Base-by-base conservation (phyloP, 345 rosid species). In the Gossypium sturtianum region DNA sequence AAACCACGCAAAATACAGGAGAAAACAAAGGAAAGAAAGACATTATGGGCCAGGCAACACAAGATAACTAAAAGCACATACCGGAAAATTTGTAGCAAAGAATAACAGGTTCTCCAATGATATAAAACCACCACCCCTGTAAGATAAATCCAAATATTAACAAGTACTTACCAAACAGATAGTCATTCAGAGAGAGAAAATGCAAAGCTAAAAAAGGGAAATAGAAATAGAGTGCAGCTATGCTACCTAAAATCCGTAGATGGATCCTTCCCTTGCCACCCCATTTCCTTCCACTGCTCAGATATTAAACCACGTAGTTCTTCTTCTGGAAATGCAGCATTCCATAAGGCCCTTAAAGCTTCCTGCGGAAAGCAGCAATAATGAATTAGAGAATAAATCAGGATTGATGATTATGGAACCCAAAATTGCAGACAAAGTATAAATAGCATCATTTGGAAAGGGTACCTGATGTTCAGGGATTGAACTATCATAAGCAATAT, bases 241-340 rank as follows among this genome's bases (percentile, higher is more conserved):
- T 9, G 38, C 76, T 76, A 93, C 99, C 99, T 87, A 87, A 96
- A 96, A 85, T 96, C 99, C 59, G 99, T 93, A 52, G 99, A 93
- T 43, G 99, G 99, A 81, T 96, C 99, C 87, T 93, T 96, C 61
- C 99, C 99, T 83, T 93, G 99, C 99, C 99, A 96, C 63, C 99
- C 99, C 99, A 96, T 96, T 88, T 91, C 97, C 84, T 96, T 96
- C 99, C 99, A 96, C 76, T 91, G 99, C 84, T 96, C 99, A 76
- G 99, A 90, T 86, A 93, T 87, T 74, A 96, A 77, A 72, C 91
- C 90, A 68, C 60, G 79, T 68, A 96, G 97, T 84, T 96, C 93
- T 83, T 93, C 98, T 71, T 86, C 92, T 54, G 98, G 98, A 86
- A 91, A 96, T 52, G 99, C 80, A 82, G 87, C 95, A 78, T 80